phyloP scores from a whole-genome alignment of 2,329 filamentous ascomycete species.

The Paraphaeosphaeria minitans region DNA sequence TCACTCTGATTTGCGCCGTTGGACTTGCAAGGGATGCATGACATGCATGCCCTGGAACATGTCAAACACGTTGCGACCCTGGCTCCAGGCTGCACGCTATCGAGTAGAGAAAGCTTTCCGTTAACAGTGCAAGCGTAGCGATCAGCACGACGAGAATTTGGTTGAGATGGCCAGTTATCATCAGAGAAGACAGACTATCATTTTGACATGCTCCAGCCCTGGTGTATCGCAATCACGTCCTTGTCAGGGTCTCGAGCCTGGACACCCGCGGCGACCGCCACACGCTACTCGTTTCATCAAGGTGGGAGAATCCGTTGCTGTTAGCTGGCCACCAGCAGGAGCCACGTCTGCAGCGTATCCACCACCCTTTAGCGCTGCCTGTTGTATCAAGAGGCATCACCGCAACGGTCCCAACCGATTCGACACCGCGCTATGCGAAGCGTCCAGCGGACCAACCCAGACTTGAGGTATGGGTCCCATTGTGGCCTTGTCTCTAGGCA shows the following conservation, averaged over 20 bases:
- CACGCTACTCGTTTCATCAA: neutral
- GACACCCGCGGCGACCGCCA: neutral
- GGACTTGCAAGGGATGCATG: neutral
- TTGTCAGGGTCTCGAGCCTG: neutral
- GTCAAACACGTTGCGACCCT: neutral
- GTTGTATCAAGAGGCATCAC: conserved; percentile 4
- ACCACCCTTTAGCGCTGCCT: neutral
- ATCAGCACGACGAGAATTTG: neutral
- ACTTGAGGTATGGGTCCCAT: neutral
- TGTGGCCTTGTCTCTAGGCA: neutral
- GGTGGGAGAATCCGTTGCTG: neutral
- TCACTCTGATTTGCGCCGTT: neutral
- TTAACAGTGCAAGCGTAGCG: neutral
- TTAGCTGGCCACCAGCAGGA: neutral
- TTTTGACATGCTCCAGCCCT: neutral
- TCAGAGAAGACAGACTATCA: neutral
- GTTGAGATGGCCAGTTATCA: neutral
- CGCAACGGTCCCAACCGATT: neutral
- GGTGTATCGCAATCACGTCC: neutral
- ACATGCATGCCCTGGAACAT: neutral
- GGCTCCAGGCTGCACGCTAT: neutral
- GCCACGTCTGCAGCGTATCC: conserved; percentile 5
- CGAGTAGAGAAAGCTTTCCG: neutral
- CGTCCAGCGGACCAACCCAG: neutral
- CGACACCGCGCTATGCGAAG: neutral